Evolutionary conservation across 192 early-diverging fungal species (phyloP).

Genomic region (Backusella australiensis): DNA sequence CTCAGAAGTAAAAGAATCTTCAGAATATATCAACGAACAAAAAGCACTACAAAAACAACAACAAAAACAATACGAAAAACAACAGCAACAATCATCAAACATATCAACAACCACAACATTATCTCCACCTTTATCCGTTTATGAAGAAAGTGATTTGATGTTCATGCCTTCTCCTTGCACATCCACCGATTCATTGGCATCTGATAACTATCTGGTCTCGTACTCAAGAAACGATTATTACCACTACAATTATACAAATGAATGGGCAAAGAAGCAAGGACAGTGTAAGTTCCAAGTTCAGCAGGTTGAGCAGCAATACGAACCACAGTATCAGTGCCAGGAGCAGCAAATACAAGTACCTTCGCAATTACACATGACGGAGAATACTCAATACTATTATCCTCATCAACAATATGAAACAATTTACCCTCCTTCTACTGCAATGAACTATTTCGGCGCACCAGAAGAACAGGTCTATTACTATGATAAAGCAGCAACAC

Average conservation of each 20-base stretch:
- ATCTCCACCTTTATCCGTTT: not conserved
- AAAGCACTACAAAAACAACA: not conserved
- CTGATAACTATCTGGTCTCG: constrained; percentile 1
- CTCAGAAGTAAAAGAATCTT: constrained; percentile 6
- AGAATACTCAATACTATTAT: not conserved
- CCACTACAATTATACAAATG: not conserved
- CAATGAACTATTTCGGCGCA: not conserved
- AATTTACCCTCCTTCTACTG: not conserved
- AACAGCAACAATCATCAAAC: not conserved
- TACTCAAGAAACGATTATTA: not conserved
- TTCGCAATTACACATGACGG: not conserved
- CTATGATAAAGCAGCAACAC: not conserved
- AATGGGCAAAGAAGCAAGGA: not conserved
- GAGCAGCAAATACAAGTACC: not conserved
- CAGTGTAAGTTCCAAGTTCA: not conserved
- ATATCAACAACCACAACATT: not conserved
- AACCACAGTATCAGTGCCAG: not conserved
- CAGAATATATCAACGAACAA: not conserved
- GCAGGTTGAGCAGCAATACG: not conserved
- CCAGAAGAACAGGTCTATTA: not conserved
- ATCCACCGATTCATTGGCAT: constrained; percentile 1
- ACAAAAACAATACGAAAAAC: not conserved
- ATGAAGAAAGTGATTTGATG: not conserved
- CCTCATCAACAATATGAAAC: not conserved
- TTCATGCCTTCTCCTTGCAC: constrained; percentile 8